Base-by-base conservation (phyloP, 805 yeast genomes). In the Lipomyces chichibuensis region DNA sequence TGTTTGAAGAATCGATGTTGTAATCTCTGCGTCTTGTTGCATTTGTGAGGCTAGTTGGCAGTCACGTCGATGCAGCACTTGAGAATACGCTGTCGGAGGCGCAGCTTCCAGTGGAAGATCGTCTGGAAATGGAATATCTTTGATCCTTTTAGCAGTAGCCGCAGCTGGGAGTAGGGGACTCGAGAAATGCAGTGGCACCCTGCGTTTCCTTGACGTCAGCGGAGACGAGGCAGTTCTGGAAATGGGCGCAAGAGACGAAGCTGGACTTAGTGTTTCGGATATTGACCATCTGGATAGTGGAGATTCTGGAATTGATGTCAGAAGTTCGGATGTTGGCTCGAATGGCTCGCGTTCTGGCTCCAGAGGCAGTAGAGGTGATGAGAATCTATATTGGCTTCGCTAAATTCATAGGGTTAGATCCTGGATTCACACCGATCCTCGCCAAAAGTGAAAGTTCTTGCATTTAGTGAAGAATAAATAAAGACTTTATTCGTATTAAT, bases 111-210 rank as follows among this genome's bases (percentile, higher is more conserved):
- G 43, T n/a, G 37, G 52, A 20, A 49, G n/a, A 2, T 37, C 29
- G 7, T 49, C 39, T 6, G 33, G 29, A 20, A 29, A 23, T 20
- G 49, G 23, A 57, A 35, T 5, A 11, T 7, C 7, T n/a, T 29
- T 35, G 51, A 32, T 14, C 29, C 43, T 9, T 27, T 20, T 35
- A 14, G 49, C 13, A 20, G 51, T 20, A n/a, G 29, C 37, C 51
- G 49, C 17, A 23, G 52, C n/a, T 6, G 37, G 25, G 2, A 63
- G 57, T n/a, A 63, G 17, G n/a, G 66, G 66, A 17, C 63, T 63
- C 13, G 63, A 59, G 32, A 63, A 46, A 55, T 63, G 59, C 37
- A 58, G 59, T 7, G 52, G 52, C 52, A 20, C 25, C 25, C 17
- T 17, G 60, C 51, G 58, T 39, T 63, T 57, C 53, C 25, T 51